These are phyloP conservation scores for Croton setiger DNA, from an alignment of 441 rosid species.

Conservation along the genomic window DNA sequence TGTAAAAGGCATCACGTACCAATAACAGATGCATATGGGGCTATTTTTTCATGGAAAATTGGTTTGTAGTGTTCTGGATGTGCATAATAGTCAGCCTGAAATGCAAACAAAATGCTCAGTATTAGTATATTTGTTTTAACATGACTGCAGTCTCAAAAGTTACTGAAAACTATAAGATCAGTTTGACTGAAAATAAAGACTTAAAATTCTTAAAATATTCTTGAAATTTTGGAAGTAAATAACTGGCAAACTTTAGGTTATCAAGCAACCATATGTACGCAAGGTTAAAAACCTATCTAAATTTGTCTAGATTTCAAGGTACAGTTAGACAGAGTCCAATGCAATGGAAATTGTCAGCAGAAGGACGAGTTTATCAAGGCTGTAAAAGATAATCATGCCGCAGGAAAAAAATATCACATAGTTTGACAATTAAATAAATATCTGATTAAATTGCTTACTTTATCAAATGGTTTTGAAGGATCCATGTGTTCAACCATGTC, in stretches of 20 bases:
- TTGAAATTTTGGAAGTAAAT: neutral
- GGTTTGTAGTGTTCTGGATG: slow-evolving; percentile 90
- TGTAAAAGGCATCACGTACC: slow-evolving; percentile 46
- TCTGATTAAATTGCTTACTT: slow-evolving; percentile 38
- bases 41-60: slow-evolving; percentile 69
- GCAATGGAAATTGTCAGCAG: neutral
- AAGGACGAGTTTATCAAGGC: neutral
- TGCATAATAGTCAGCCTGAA: slow-evolving; percentile 87
- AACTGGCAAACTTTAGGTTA: neutral
- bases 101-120: slow-evolving; percentile 4
- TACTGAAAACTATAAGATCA: neutral
- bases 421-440: neutral
- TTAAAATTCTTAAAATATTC: neutral
- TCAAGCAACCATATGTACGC: neutral
- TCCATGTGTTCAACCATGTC: slow-evolving; percentile 80
- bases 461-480: slow-evolving; percentile 63
- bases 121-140: slow-evolving; percentile 8
- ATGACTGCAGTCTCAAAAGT: neutral
- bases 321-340: neutral
- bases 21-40: slow-evolving; percentile 81
- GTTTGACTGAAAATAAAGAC: neutral
- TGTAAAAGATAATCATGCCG: neutral
- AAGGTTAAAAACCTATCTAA: neutral
- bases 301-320: neutral
- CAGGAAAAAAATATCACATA: neutral